phyloP scores from a whole-genome alignment of 2,329 filamentous ascomycete genomes.

The Arthrobotrys iridis region DNA sequence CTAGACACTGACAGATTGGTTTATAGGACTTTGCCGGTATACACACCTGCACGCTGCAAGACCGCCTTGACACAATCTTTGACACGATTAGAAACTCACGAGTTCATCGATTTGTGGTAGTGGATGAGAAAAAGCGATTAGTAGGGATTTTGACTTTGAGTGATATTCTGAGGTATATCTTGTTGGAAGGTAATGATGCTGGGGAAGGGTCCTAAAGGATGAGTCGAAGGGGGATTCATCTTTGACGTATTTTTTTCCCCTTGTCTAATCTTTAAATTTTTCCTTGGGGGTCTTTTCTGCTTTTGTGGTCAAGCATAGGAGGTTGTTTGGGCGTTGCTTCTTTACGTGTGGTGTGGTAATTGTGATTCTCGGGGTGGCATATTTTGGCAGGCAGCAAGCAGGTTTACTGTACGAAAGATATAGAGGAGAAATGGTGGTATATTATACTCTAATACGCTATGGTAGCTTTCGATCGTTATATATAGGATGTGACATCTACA shows the following conservation, averaged over 20 bases:
- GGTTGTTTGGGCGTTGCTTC: constrained; percentile 50
- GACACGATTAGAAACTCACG: constrained; percentile 95
- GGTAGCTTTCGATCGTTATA: constrained; percentile 12
- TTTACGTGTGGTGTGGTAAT: constrained; percentile 25
- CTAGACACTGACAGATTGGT: background rate
- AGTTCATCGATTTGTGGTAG: constrained; percentile 90
- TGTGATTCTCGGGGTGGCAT: constrained; percentile 2
- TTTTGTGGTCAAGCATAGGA: constrained; percentile 38
- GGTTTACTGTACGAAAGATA: background rate
- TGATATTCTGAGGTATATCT: constrained; percentile 94
- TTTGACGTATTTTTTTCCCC: background rate
- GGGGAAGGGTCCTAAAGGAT: constrained; percentile 5
- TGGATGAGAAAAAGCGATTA: constrained; percentile 87
- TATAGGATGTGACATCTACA: constrained; percentile 9
- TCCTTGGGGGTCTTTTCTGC: constrained; percentile 21
- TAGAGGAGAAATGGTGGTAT: constrained; percentile 23
- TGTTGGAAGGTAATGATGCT: constrained; percentile 71
- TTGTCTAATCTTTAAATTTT: constrained; percentile 1
- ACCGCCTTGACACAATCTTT: constrained; percentile 93
- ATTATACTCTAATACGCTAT: constrained; percentile 27
- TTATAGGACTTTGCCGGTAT: constrained; percentile 87
- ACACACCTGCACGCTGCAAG: constrained; percentile 91
- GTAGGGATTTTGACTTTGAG: constrained; percentile 92
- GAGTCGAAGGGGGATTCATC: background rate
- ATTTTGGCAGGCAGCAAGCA: background rate